Evolutionary conservation across 75 land plant genomes (phyloP), one percentile per base, ranked within the genome.

Genomic region (Cupressus sempervirens): DNA sequence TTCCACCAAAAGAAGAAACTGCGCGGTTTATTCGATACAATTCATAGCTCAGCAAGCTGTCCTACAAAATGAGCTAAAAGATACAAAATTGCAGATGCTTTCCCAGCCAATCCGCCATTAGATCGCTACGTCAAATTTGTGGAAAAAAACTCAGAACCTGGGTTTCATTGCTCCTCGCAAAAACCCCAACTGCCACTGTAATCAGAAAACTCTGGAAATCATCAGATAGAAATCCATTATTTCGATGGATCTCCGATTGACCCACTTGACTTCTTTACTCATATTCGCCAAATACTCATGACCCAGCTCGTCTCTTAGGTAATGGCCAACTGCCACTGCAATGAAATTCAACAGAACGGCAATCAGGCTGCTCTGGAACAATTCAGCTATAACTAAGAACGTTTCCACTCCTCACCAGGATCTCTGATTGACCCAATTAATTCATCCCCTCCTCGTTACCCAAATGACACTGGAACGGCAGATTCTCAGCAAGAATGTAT

Each of bases 381-480:
- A n/a, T n/a, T 68, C 72, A 8, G 72, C 32, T 68, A 68, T 68
- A 5, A 68, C 1, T 7, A 68, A 68, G 29, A 68, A 29, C 2
- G 8, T 0, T 56, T 4, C 58, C 58, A 56, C 20, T 16, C 16
- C 18, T 56, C 16, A 4, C 20, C 58, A 56, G 58, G 32, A 68
- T 76, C 80, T 76, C 80, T 26, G 40, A 76, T 68, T 38, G 29
- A 76, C 80, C 80, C 80, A 76, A 46, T 76, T 76, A 35, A 76
- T 8, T 40, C 40, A 15, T 76, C n/a, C 18, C 26, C 29, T 41
- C 80, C 58, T 34, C 26, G 4, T 41, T 9, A 15, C 23, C 36
- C 9, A 41, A 76, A 18, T 76, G 46, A 11, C 1, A 18, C 9
- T 6, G 20, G 18, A 34, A 34, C 15, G 76, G 34, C 38, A 34